Conservation (phyloP, 306 rosid species). For the Ormosia emarginata region DNA sequence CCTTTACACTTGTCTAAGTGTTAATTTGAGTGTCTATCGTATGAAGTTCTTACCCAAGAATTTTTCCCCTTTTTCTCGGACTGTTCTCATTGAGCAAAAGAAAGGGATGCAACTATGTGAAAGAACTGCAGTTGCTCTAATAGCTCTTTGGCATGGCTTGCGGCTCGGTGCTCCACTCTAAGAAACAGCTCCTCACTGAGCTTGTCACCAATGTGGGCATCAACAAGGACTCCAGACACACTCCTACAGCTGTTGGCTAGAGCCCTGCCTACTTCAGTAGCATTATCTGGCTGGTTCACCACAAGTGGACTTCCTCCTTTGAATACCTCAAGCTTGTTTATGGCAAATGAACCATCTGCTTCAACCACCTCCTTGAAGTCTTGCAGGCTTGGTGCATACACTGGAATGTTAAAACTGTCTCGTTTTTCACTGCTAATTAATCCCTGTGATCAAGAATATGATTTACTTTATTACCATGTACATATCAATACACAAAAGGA, state of each 20-base stretch:
- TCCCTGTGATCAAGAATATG: conserved; percentile 41
- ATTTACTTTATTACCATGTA: neutral
- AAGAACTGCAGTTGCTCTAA: conserved; percentile 80
- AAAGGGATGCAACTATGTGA: conserved; percentile 91
- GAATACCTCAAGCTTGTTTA: conserved; percentile 81
- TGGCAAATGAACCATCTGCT: conserved; percentile 66
- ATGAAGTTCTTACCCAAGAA: too few species aligned
- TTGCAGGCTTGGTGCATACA: conserved; percentile 85
- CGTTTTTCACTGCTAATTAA: conserved; percentile 61
- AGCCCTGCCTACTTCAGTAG: conserved; percentile 71
- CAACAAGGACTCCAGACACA: conserved; percentile 82
- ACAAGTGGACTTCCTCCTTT: conserved; percentile 97
- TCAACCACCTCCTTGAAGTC: conserved; percentile 92
- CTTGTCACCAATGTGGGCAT: conserved; percentile 85
- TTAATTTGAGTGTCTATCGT: too few species aligned
- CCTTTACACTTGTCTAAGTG: too few species aligned
- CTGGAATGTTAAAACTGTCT: conserved; percentile 84
- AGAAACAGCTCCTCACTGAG: conserved; percentile 69
- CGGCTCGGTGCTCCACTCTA: conserved; percentile 57
- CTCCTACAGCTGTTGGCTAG: conserved; percentile 76
- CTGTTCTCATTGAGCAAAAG: conserved; percentile 35
- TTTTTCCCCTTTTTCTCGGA: neutral
- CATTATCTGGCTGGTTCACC: conserved; percentile 67
- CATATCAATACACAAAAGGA: neutral
- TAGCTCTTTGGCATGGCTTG: conserved; percentile 60